These are phyloP conservation scores for Mallotus repandus DNA, from an alignment of 441 rosid species.

Conservation along the genomic window DNA sequence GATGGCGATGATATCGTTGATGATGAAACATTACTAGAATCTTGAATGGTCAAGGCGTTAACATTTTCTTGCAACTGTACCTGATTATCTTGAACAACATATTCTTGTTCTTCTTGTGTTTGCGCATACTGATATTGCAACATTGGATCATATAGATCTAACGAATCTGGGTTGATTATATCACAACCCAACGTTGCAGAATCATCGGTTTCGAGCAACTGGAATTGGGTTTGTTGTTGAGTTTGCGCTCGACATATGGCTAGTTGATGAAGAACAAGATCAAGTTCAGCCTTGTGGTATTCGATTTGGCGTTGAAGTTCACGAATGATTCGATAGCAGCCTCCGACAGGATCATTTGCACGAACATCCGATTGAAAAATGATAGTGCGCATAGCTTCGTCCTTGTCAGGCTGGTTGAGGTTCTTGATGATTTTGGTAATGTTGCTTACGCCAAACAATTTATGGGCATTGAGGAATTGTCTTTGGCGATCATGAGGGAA, in stretches of 20 bases:
- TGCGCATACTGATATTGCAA: constrained; percentile 26
- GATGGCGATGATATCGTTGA: constrained; percentile 25
- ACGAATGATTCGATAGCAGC: constrained; percentile 64
- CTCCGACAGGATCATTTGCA: constrained; percentile 83
- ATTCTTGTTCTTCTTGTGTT: constrained; percentile 36
- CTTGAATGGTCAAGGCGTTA: constrained; percentile 44
- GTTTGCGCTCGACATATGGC: constrained; percentile 63
- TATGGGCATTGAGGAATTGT: constrained; percentile 91
- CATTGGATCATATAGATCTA: constrained; percentile 32
- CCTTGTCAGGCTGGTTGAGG: constrained; percentile 61
- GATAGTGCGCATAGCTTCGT: constrained; percentile 82
- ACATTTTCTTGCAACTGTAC: constrained; percentile 35
- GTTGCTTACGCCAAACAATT: constrained; percentile 88
- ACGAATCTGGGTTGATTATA: constrained; percentile 35
- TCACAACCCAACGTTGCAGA: constrained; percentile 29
- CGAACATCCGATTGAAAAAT: constrained; percentile 86
- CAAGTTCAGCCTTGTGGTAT: constrained; percentile 61
- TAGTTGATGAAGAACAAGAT: constrained; percentile 73
- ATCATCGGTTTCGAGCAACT: constrained; percentile 38
- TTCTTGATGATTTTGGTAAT: constrained; percentile 74
- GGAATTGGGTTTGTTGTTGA: constrained; percentile 33
- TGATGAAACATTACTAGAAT: constrained; percentile 22
- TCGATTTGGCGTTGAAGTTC: constrained; percentile 79
- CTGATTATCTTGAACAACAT: constrained; percentile 11
- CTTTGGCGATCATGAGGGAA: constrained; percentile 80